A percentile compares a stretch with the other conserved stretches of the same genome.
Evolutionary conservation across 2,329 filamentous ascomycete genomes (phyloP).

Genomic region (Epichloe typhina): DNA sequence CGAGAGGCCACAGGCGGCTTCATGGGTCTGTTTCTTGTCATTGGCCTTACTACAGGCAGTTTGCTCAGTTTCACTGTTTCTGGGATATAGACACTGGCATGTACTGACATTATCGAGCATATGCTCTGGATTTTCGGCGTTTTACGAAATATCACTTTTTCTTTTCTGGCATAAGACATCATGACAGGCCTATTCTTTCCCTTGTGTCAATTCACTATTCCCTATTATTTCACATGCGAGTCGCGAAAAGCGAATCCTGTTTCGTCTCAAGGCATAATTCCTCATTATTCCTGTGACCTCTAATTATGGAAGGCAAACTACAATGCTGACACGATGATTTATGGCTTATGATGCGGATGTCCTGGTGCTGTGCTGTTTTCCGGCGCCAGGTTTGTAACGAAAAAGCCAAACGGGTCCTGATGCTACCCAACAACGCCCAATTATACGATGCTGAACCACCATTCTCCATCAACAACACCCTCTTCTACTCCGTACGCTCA

Average conservation of each 20-base stretch:
- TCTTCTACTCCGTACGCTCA: background rate
- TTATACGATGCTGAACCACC: background rate
- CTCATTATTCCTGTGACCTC: background rate
- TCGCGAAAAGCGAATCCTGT: background rate
- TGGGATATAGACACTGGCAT: slow-evolving; percentile 14
- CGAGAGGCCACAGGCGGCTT: slow-evolving; percentile 83
- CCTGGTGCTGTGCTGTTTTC: slow-evolving; percentile 2
- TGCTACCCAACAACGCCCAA: slow-evolving; percentile 3
- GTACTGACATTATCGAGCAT: background rate
- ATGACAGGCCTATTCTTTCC: background rate
- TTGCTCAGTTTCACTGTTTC: slow-evolving; percentile 71
- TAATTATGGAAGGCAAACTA: background rate
- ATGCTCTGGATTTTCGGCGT: background rate
- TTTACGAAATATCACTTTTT: background rate
- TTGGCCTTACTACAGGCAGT: slow-evolving; percentile 73
- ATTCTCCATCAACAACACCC: background rate
- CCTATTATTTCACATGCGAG: background rate
- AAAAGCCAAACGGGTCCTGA: background rate
- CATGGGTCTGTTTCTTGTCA: slow-evolving; percentile 84
- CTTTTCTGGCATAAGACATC: background rate
- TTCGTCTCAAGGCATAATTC: background rate
- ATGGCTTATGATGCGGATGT: background rate
- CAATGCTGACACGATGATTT: background rate
- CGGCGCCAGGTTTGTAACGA: background rate
- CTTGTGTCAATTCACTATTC: background rate